phyloP scores from a whole-genome alignment of 257 asterid genomes.

The Ajuga chamaepitys region DNA sequence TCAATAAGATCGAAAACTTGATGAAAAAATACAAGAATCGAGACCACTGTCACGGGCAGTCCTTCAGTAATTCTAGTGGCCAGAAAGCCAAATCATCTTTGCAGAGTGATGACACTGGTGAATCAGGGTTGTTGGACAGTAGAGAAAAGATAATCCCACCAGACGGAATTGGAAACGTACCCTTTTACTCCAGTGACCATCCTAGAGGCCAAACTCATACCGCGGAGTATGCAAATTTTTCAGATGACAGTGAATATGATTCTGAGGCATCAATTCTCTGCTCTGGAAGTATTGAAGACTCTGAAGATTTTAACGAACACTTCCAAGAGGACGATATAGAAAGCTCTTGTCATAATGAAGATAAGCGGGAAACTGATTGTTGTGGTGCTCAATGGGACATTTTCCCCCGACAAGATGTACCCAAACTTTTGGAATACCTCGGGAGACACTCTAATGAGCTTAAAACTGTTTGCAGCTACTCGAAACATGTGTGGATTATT shows the following conservation, averaged over 20 bases:
- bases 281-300: slow-evolving; percentile 59
- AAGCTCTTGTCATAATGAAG: slow-evolving; percentile 39
- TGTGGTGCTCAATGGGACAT: slow-evolving; percentile 95
- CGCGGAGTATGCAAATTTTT: slow-evolving; percentile 35
- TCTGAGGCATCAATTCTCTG: slow-evolving; percentile 57
- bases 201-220: slow-evolving; percentile 25
- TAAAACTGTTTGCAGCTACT: slow-evolving; percentile 31
- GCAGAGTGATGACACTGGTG: slow-evolving; percentile 70
- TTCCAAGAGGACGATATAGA: slow-evolving; percentile 45
- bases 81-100: slow-evolving; percentile 68
- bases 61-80: slow-evolving; percentile 48
- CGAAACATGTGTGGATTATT: slow-evolving; percentile 46
- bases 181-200: slow-evolving; percentile 39
- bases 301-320: slow-evolving; percentile 56
- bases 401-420: slow-evolving; percentile 78
- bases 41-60: slow-evolving; percentile 30
- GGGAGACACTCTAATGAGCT: slow-evolving; percentile 67
- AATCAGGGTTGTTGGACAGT: slow-evolving; percentile 59
- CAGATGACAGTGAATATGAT: slow-evolving; percentile 61
- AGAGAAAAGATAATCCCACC: slow-evolving; percentile 39
- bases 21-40: slow-evolving; percentile 46
- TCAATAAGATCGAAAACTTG: slow-evolving; percentile 44
- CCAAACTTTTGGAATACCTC: slow-evolving; percentile 79
- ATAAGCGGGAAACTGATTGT: slow-evolving; percentile 32
- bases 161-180: slow-evolving; percentile 45